Base-by-base conservation (phyloP, 371 early-diverging fungal genomes). In the Fennellomyces sp. region DNA sequence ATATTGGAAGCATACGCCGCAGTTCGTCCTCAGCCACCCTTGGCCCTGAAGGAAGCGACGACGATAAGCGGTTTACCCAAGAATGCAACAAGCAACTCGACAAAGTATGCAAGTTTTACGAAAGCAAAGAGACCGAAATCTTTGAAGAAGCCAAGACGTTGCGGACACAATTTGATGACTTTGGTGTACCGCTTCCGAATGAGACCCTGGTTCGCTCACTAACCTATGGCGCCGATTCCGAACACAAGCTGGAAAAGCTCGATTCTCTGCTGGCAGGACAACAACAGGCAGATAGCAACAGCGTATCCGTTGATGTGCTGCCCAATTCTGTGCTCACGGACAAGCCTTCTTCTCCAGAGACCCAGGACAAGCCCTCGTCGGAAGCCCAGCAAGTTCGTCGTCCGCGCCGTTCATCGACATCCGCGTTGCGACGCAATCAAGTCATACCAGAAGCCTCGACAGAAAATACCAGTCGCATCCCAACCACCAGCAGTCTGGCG, bases 41-140 rank as follows among this genome's bases (percentile, higher is more conserved):
- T 39, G 12, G 5, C 13, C 39, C 39, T 15, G 45, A 45, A 45
- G 21, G 23, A n/a, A 23, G 51, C 17, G 51, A 50, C 5, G 58
- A 52, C 21, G 56, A 60, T 17, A 23, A 56, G 17, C 45, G 31
- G 15, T 60, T 65, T 31, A 49, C 41, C 23, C 19, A 51, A 27
- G 61, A 58, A 19, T 42, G 58, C 30, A 38, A 58, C 47, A 33
- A 42, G 25, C 68, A 68, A 17, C 57, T 68, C 15, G 52, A 68
- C 1, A 68, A 68, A 38, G 53, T 68, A n/a, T 30, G 29, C 23
- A 36, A 56, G 5, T 68, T 68, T 19, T 68, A 54, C 25, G 28
- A 12, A 0, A 5, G n/a, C 5, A 68, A 60, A 45, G 59, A 58
- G 21, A 12, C 28, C n/a, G 68, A 54, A 54, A 15, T 54, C 13